Conservation (phyloP, 345 rosid genomes). For the Eucalyptus erythrocorys region DNA sequence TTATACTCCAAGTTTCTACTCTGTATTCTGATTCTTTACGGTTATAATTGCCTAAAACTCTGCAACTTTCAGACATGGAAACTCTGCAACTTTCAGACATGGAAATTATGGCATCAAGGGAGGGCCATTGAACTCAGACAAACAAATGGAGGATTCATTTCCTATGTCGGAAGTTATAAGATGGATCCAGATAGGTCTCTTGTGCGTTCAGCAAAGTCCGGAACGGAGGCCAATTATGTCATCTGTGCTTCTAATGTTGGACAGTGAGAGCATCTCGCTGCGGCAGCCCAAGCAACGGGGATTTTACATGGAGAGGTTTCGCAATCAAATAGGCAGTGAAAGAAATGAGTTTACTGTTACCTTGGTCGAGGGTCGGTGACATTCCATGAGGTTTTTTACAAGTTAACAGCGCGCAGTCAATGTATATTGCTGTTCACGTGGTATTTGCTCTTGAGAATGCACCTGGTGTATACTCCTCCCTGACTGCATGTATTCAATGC, state of each 20-base stretch:
- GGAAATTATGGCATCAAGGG: background rate
- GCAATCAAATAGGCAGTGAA: background rate
- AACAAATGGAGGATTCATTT: background rate
- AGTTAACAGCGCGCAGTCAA: background rate
- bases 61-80: background rate
- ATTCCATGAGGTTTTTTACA: background rate
- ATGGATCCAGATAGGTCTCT: background rate
- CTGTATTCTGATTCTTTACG: background rate
- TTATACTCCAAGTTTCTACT: background rate
- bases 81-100: background rate
- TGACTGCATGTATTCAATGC: background rate
- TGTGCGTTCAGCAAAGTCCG: background rate
- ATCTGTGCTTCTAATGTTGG: background rate
- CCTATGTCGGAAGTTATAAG: background rate
- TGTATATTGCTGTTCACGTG: background rate
- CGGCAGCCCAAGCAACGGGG: background rate
- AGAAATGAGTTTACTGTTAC: background rate
- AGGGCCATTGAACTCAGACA: conserved; percentile 11
- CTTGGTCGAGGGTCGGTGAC: background rate
- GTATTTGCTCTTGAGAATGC: background rate
- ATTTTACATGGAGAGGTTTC: background rate
- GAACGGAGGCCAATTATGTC: fast-evolving
- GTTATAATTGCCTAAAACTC: background rate
- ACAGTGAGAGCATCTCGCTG: background rate
- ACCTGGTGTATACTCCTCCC: background rate